A percentile compares a stretch with the other conserved stretches of the same genome.
Evolutionary conservation across 768 basidiomycete genomes (phyloP).

Genomic region (Pisolithus orientalis): DNA sequence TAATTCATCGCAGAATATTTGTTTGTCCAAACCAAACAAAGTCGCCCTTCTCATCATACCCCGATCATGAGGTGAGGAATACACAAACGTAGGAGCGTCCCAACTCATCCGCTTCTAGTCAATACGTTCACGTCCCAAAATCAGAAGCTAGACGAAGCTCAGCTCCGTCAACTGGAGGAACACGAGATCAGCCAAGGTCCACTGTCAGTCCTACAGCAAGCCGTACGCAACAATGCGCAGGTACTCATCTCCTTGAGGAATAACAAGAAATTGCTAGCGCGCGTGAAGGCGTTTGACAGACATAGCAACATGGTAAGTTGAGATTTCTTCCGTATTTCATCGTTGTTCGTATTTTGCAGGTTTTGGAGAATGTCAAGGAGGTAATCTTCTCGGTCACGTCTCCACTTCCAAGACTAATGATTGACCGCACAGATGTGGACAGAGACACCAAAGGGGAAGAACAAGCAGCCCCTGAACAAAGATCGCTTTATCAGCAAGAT

Average conservation of each 20-base stretch:
- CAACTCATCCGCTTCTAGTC: slow-evolving; percentile 43
- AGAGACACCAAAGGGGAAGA: slow-evolving; percentile 94
- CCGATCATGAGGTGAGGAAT: slow-evolving; percentile 29
- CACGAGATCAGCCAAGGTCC: slow-evolving; percentile 99
- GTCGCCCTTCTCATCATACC: slow-evolving; percentile 4
- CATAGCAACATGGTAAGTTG: slow-evolving; percentile 93
- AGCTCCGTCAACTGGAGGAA: slow-evolving; percentile 93
- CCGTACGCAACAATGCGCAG: slow-evolving; percentile 96
- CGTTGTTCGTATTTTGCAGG: slow-evolving; percentile 40
- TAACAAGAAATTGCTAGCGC: slow-evolving; percentile 94
- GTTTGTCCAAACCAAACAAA: slow-evolving; percentile 28
- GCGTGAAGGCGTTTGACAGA: slow-evolving; percentile 97
- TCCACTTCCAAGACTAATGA: slow-evolving; percentile 7
- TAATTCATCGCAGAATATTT: slow-evolving; percentile 6
- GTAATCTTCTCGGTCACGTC: slow-evolving; percentile 34
- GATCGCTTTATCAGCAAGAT: slow-evolving; percentile 99
- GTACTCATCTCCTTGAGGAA: slow-evolving; percentile 95
- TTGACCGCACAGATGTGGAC: slow-evolving; percentile 85
- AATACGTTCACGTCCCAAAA: slow-evolving; percentile 94
- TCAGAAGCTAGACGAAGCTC: slow-evolving; percentile 98
- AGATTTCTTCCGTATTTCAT: neutral
- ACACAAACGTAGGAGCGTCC: neutral
- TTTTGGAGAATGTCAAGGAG: slow-evolving; percentile 98
- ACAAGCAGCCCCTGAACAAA: slow-evolving; percentile 98
- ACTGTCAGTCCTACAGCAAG: slow-evolving; percentile 91